Evolutionary conservation across 2,329 filamentous ascomycete species (phyloP).

Genomic region (Colletotrichum phormii): DNA sequence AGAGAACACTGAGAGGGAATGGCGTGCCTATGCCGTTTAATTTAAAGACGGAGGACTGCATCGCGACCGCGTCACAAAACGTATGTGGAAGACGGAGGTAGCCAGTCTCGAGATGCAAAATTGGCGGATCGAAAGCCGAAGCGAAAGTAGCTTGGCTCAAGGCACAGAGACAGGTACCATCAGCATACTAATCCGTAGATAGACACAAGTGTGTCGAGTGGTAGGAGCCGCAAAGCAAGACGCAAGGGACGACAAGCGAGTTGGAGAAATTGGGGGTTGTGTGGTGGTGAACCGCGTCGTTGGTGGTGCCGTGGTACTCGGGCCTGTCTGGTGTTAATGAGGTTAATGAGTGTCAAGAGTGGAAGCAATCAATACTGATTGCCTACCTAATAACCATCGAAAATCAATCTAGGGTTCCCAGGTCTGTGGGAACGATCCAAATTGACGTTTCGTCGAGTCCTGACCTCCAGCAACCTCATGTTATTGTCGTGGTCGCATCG

Average conservation of each 20-base stretch:
- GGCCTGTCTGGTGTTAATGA: slow-evolving; percentile 15
- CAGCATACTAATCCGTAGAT: neutral
- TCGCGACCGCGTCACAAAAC: slow-evolving; percentile 2
- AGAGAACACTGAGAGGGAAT: neutral
- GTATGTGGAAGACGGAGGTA: neutral
- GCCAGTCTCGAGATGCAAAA: neutral
- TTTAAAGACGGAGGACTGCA: slow-evolving; percentile 18
- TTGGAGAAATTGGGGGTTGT: slow-evolving; percentile 19
- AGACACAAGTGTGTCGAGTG: neutral
- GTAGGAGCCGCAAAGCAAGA: slow-evolving; percentile 16
- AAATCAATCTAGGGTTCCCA: neutral
- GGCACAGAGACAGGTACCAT: slow-evolving; percentile 27
- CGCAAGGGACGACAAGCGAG: slow-evolving; percentile 19
- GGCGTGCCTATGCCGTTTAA: slow-evolving; percentile 2
- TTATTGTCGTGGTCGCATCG: neutral
- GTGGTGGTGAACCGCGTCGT: neutral
- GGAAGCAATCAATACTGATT: slow-evolving; percentile 12
- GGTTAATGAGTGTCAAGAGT: neutral
- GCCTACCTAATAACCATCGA: slow-evolving; percentile 13
- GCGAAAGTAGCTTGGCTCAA: slow-evolving; percentile 30
- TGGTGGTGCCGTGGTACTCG: slow-evolving; percentile 11
- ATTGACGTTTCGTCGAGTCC: neutral
- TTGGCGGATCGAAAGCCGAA: slow-evolving; percentile 5
- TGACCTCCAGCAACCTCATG: neutral
- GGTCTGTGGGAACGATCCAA: neutral